Evolutionary conservation across 2,329 filamentous ascomycete species (phyloP), one percentile per base, ranked within the genome.

Genomic region (Fusarium falciforme): DNA sequence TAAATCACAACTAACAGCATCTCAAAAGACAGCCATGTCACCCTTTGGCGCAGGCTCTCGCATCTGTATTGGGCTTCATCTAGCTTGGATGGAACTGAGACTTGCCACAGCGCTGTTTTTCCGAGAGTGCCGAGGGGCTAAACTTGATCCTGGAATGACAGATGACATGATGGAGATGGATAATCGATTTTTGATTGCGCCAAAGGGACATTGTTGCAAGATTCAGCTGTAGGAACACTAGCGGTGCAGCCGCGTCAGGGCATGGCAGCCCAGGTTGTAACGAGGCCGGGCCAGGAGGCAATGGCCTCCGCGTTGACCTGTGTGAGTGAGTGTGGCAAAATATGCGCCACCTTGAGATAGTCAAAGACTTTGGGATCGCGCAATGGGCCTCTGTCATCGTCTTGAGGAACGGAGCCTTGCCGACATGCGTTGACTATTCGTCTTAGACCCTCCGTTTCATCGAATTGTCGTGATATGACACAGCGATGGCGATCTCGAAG

Each of bases 1-100:
- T 20, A 57, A 36, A 35, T 33, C 31, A 10, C 20, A 9, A 22
- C 8, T 57, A 9, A 33, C n/a, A 16, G 20, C 6, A 25, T 31
- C 52, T 6, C 27, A 54, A 14, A 70, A 70, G 17, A 20, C 33
- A 1, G 38, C 66, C 0, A 31, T 65, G 0, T 61, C 70, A 1
- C 67, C 73, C 0, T 76, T 76, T 6, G 73, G 73, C 0, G 70
- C 63, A 16, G 73, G 73, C 0, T 69, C 73, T 5, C n/a, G 70
- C 4, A 55, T 66, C 2, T 76, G 73, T 0, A 61, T 76, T 2
- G 73, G 73, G 0, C 14, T 74, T 6, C 73, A 76, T 2, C 33
- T 75, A 2, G 73, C 73, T 2, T 68, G 65, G 22, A 76, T 66
- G 49, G 73, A 76, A 14, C 16, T 76, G 0, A 61, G 73, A 6